Evolutionary conservation across 2,329 filamentous ascomycete genomes (phyloP).

Genomic region (Apiospora phragmitis): DNA sequence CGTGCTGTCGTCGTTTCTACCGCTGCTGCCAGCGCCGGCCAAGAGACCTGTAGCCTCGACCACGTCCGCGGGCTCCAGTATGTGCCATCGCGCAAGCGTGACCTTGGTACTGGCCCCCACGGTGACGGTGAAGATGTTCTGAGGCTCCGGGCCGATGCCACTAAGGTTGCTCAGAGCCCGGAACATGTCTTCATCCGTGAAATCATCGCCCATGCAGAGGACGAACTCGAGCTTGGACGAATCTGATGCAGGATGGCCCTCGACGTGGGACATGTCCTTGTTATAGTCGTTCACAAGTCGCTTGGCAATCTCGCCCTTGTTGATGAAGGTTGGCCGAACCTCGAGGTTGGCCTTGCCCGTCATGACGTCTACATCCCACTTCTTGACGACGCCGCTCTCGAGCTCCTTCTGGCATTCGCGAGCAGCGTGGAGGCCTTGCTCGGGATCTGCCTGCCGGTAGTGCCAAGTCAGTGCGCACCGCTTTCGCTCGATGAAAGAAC

Average conservation of each 20-base stretch:
- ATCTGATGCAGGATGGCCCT: constrained; percentile 24
- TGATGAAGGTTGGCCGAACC: constrained; percentile 94
- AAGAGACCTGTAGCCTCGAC: constrained; percentile 67
- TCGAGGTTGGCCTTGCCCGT: constrained; percentile 95
- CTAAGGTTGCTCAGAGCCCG: constrained; percentile 68
- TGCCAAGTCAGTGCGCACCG: constrained; percentile 96
- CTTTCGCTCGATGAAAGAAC: constrained; percentile 92
- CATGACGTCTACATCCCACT: constrained; percentile 95
- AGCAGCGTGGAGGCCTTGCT: constrained; percentile 78
- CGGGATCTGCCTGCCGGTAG: constrained; percentile 87
- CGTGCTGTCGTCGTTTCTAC: constrained; percentile 35
- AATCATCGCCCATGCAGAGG: constrained; percentile 90
- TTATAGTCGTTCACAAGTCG: constrained; percentile 76
- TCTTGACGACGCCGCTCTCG: constrained; percentile 71
- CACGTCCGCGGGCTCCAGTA: constrained; percentile 86
- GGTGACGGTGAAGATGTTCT: constrained; percentile 85
- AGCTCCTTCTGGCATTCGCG: constrained; percentile 80
- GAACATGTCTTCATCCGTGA: constrained; percentile 98
- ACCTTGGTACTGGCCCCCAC: constrained; percentile 91
- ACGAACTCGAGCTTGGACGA: constrained; percentile 74
- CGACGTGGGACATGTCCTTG: constrained; percentile 35
- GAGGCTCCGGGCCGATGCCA: constrained; percentile 52
- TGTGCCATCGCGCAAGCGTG: constrained; percentile 86
- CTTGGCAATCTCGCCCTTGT: constrained; percentile 95
- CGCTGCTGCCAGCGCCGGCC: constrained; percentile 42